phyloP scores from a whole-genome alignment of 176 grass and related monocot genomes.

The Musa itinerans region DNA sequence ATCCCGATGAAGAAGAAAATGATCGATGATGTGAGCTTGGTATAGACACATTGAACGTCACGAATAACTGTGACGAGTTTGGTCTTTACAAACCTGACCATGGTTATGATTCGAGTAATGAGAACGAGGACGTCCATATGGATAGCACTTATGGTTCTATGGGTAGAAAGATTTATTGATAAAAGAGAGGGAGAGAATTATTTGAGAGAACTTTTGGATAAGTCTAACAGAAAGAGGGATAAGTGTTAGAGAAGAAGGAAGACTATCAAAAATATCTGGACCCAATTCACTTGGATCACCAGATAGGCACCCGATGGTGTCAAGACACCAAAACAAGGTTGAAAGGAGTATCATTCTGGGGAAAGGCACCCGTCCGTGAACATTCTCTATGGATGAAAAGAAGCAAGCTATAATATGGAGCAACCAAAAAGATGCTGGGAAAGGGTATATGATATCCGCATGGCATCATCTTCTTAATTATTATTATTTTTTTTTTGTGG shows the following conservation, averaged over 20 bases:
- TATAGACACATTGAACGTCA: conserved; percentile 11
- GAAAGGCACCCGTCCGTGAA: conserved; percentile 3
- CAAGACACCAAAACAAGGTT: conserved; percentile 17
- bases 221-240: conserved; percentile 26
- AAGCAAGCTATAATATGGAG: conserved; percentile 11
- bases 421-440: background rate
- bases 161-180: conserved; percentile 11
- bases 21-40: conserved; percentile 43
- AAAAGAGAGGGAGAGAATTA: conserved; percentile 16
- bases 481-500: too few species aligned
- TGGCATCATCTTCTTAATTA: conserved; percentile 6
- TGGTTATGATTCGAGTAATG: conserved; percentile 38
- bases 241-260: conserved; percentile 21
- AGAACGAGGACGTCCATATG: conserved; percentile 23
- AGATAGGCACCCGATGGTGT: conserved; percentile 25
- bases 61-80: conserved; percentile 25
- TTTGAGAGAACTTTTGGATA: background rate
- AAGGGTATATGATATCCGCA: conserved; percentile 17
- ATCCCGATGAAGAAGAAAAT: conserved; percentile 32
- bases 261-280: conserved; percentile 22
- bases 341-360: conserved; percentile 24
- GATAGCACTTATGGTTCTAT: conserved; percentile 19
- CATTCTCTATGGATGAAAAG: conserved; percentile 21
- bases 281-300: conserved; percentile 13
- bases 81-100: conserved; percentile 49